Percentiles rank a stretch among this genome's conserved stretches.
Evolutionary conservation across 2,329 filamentous ascomycete species (phyloP).

Genomic region (Alternaria solani): DNA sequence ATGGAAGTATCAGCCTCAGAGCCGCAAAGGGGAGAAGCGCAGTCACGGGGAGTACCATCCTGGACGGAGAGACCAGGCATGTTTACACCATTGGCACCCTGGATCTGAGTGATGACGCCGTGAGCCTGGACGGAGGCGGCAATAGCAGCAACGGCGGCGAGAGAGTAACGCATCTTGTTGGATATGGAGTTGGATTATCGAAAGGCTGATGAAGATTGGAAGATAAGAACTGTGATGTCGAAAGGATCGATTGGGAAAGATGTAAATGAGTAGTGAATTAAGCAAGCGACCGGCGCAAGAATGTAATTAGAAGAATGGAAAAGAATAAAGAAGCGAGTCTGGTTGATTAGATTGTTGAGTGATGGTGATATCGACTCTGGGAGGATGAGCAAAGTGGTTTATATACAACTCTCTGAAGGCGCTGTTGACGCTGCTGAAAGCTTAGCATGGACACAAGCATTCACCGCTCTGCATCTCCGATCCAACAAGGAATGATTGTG

Average conservation of each 20-base stretch:
- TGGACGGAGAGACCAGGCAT: conserved; percentile 69
- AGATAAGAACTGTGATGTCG: neutral
- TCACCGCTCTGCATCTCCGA: conserved; percentile 17
- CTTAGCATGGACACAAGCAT: conserved; percentile 45
- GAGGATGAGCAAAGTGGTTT: conserved; percentile 27
- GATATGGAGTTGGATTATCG: conserved; percentile 17
- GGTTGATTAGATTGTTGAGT: conserved; percentile 16
- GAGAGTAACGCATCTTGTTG: conserved; percentile 59
- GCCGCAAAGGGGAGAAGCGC: conserved; percentile 67
- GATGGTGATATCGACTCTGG: conserved; percentile 36
- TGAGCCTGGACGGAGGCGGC: conserved; percentile 62
- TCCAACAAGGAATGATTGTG: conserved; percentile 9
- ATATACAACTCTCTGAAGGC: conserved; percentile 32
- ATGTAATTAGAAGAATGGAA: conserved; percentile 39
- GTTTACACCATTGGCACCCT: conserved; percentile 67
- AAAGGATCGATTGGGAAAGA: conserved; percentile 4
- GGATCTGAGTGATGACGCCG: conserved; percentile 64
- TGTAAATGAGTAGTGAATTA: conserved; percentile 25
- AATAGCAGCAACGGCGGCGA: conserved; percentile 57
- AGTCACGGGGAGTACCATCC: conserved; percentile 74
- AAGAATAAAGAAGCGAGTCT: conserved; percentile 38
- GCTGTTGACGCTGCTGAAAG: conserved; percentile 25
- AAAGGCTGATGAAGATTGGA: conserved; percentile 1
- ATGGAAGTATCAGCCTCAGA: conserved; percentile 76
- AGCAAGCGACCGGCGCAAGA: conserved; percentile 50